These are phyloP conservation scores for Coemansia sp. DNA, from an alignment of 192 early-diverging fungal genomes.

Conservation along the genomic window DNA sequence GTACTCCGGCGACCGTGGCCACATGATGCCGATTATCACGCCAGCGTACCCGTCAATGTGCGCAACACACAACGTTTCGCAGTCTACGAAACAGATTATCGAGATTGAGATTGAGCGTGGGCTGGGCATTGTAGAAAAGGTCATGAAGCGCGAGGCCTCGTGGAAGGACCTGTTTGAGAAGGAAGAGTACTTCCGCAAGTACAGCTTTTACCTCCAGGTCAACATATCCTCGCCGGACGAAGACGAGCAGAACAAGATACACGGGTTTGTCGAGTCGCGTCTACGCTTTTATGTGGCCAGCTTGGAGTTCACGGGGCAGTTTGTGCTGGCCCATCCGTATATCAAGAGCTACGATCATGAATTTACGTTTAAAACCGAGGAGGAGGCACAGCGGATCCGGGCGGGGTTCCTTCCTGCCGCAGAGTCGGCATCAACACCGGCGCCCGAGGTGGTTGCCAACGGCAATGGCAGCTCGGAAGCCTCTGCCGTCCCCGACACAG, in stretches of 20 bases:
- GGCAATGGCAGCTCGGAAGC: background rate
- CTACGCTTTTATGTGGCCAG: conserved; percentile 82
- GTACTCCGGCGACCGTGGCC: conserved; percentile 73
- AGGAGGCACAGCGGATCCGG: conserved; percentile 65
- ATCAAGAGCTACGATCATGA: conserved; percentile 82
- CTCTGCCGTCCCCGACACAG: background rate
- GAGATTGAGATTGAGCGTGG: conserved; percentile 82
- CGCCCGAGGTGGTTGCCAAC: conserved; percentile 1
- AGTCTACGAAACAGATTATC: conserved; percentile 82
- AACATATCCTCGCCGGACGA: conserved; percentile 73
- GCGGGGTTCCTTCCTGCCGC: conserved; percentile 53
- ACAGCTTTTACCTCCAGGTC: conserved; percentile 88
- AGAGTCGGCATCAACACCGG: background rate
- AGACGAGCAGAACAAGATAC: conserved; percentile 77
- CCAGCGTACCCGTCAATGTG: conserved; percentile 99
- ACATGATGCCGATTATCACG: conserved; percentile 98
- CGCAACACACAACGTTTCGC: conserved; percentile 93
- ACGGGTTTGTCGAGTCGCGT: conserved; percentile 89
- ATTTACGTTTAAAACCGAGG: conserved; percentile 59
- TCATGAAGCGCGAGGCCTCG: conserved; percentile 67
- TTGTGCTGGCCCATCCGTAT: conserved; percentile 84
- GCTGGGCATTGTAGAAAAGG: conserved; percentile 68
- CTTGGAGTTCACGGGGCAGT: conserved; percentile 72
- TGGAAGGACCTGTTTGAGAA: conserved; percentile 91
- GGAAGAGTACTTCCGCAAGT: conserved; percentile 81